Percentiles rank a stretch among this genome's conserved stretches.
Conservation (phyloP, 1,139 yeast species). For the Yarrowia galli region DNA sequence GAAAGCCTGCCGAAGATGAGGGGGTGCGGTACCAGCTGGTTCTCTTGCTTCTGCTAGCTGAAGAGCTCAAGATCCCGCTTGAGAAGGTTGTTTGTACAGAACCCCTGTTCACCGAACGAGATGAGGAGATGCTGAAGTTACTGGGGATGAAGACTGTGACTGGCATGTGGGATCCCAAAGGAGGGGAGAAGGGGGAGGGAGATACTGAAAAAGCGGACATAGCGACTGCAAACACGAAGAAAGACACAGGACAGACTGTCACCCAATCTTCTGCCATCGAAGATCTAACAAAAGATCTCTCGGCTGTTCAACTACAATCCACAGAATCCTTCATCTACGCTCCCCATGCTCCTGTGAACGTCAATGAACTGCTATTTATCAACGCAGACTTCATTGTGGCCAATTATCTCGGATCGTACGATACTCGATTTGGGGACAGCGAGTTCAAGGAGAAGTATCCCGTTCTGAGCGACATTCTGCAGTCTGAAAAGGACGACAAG, state of each 20-base stretch:
- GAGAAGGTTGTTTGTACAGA: conserved; percentile 8
- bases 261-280: conserved; percentile 52
- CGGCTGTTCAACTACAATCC: conserved; percentile 57
- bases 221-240: background rate
- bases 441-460: conserved; percentile 45
- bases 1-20: conserved; percentile 29
- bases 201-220: background rate
- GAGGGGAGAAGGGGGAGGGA: conserved; percentile 55
- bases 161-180: conserved; percentile 6
- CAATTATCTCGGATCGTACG: conserved; percentile 49
- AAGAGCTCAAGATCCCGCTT: conserved; percentile 9
- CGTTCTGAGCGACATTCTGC: conserved; percentile 40
- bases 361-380: conserved; percentile 55
- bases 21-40: conserved; percentile 31
- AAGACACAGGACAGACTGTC: conserved; percentile 44
- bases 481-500: conserved; percentile 33
- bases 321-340: conserved; percentile 59
- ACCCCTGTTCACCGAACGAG: conserved; percentile 19
- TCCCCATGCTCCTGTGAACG: conserved; percentile 75
- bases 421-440: conserved; percentile 42
- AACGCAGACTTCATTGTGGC: conserved; percentile 47
- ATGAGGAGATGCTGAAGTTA: conserved; percentile 20
- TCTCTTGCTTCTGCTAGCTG: conserved; percentile 8
- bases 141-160: conserved; percentile 10
- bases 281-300: conserved; percentile 64